phyloP scores from a whole-genome alignment of 148 eudicot genomes.

The Vaccinium vitisidaea region DNA sequence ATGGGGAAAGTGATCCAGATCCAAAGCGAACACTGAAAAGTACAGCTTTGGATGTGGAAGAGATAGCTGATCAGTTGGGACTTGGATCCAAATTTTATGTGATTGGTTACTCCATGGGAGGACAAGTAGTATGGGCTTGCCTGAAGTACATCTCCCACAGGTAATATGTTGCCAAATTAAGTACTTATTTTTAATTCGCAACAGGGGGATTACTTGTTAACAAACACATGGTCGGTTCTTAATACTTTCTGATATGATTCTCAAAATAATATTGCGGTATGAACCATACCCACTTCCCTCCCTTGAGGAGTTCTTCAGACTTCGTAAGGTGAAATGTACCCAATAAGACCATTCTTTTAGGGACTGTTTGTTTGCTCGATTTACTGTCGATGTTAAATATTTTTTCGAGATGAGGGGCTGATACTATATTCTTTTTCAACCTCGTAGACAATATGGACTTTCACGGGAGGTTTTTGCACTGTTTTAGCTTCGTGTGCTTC shows the following conservation, averaged over 20 bases:
- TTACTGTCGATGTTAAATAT: neutral
- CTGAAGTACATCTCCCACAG: slow-evolving; percentile 73
- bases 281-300: neutral
- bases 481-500: neutral
- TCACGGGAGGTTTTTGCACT: neutral
- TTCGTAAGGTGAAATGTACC: neutral
- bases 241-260: neutral
- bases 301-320: neutral
- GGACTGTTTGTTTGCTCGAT: neutral
- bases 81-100: slow-evolving; percentile 61
- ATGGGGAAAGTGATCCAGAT: slow-evolving; percentile 82
- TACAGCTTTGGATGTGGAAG: slow-evolving; percentile 53
- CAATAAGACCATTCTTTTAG: neutral
- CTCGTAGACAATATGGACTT: neutral
- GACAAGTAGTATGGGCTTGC: slow-evolving; percentile 57
- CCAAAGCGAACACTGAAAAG: slow-evolving; percentile 57
- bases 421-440: neutral
- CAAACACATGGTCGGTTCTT: neutral
- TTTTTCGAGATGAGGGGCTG: neutral
- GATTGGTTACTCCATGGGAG: slow-evolving; percentile 69
- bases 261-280: neutral
- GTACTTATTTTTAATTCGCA: neutral
- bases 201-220: neutral
- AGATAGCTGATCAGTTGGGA: slow-evolving; percentile 65
- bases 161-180: slow-evolving; percentile 21